Base-by-base conservation (phyloP, 2,329 filamentous ascomycete species). In the Pseudogymnoascus sp. region DNA sequence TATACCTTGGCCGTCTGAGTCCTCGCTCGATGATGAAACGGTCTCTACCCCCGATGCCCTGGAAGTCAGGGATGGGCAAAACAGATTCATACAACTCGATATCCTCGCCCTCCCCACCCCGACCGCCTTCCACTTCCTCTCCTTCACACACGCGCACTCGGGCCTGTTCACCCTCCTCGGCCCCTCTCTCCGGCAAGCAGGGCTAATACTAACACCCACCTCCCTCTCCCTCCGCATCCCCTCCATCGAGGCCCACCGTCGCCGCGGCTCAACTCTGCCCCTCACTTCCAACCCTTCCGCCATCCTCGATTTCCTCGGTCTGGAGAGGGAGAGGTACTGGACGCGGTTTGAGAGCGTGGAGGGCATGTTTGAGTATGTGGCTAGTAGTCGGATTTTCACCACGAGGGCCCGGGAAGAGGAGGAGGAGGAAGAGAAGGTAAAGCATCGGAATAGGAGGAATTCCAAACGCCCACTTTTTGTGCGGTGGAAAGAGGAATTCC, bases 141-240 rank as follows among this genome's bases (percentile, higher is more conserved):
- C 84, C 3, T 92, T 92, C 75, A 85, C 85, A 68, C 80, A 88
- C 41, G 82, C 84, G 0, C 90, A 93, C 69, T 88, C 89, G n/a
- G 90, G 93, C 69, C 64, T 85, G 1, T 86, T 86, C 81, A 88
- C 84, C 65, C 80, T 86, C 7, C 72, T 93, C 0, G 88, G 89
- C 4, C 79, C 82, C 16, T 83, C 80, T 7, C 84, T 90, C 66
- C 81, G 87, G 0, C 82, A 81, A 0, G 82, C 85, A 37, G 90
- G 90, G 1, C 81, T 95, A 6, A 89, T 84, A 0, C 77, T 85
- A 23, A 87, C 86, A 68, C 83, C 90, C 61, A 74, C 72, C 11
- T 88, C 85, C 1, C 74, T 95, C 1, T 85, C 82, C 72, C 69
- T 93, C 0, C 83, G 89, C 0, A 81, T 93, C 14, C 79, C 82